Conservation (phyloP, 2,329 filamentous ascomycete species). For the Lachnellula hyalina region DNA sequence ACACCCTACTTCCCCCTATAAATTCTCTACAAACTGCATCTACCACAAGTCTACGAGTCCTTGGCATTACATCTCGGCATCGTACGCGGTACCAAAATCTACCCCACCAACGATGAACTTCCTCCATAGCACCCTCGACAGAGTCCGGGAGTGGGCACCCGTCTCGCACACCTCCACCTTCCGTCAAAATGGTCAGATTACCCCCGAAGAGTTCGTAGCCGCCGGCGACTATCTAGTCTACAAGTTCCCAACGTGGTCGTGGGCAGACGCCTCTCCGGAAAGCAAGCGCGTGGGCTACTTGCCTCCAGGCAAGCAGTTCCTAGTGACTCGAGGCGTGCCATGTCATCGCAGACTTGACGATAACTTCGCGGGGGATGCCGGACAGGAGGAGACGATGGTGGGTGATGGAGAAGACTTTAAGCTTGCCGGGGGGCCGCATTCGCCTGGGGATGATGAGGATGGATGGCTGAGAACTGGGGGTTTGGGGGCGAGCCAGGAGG, state of each 20-base stretch:
- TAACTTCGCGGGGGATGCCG: slow-evolving; percentile 84
- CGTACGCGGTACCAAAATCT: background rate
- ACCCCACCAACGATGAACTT: slow-evolving; percentile 63
- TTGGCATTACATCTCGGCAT: background rate
- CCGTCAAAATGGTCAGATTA: slow-evolving; percentile 89
- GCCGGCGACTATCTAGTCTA: slow-evolving; percentile 97
- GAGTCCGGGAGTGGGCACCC: slow-evolving; percentile 86
- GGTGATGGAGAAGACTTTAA: slow-evolving; percentile 66
- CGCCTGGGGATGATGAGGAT: slow-evolving; percentile 63
- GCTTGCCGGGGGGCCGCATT: slow-evolving; percentile 37
- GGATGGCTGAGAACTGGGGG: slow-evolving; percentile 90
- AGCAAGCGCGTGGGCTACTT: slow-evolving; percentile 75
- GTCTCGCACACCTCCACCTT: slow-evolving; percentile 90
- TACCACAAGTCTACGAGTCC: background rate
- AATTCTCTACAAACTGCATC: background rate
- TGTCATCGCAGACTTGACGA: slow-evolving; percentile 89
- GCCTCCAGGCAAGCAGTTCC: slow-evolving; percentile 86
- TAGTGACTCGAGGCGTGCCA: slow-evolving; percentile 90
- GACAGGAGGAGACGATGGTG: slow-evolving; percentile 80
- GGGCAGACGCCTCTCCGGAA: slow-evolving; percentile 82
- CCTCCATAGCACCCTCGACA: slow-evolving; percentile 88
- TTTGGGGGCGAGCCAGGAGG: slow-evolving; percentile 66
- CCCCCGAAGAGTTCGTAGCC: slow-evolving; percentile 90
- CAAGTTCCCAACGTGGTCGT: slow-evolving; percentile 98
- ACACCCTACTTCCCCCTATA: no score